Base-by-base conservation (phyloP, 2,329 filamentous ascomycete genomes). In the Verticillium klebahnii region DNA sequence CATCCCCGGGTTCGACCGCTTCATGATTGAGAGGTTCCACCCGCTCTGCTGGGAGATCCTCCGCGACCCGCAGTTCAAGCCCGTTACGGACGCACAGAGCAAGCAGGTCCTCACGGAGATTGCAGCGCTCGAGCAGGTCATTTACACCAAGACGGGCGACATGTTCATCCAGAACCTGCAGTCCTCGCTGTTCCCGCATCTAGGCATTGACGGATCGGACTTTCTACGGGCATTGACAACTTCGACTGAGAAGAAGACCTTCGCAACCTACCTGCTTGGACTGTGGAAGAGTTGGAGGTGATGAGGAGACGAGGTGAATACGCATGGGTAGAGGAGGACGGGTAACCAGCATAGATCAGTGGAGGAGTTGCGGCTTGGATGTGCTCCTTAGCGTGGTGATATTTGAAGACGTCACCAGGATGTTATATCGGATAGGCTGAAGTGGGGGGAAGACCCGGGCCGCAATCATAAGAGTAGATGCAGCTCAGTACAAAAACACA, bases 11-110 rank as follows among this genome's bases (percentile, higher is more conserved):
- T 99, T 99, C 72, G 93, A 97, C 68, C 85, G 86, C 61, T 98
- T 97, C 76, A 90, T 97, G 76, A 90, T 98, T 62, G 87, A 91
- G 54, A 86, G 90, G 25, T 97, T 99, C 78, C 94, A 96, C 62
- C 85, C 91, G 0, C 83, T 96, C 8, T 93, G 91, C 73, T 99
- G 95, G 95, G 90, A 91, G 50, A 88, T 98, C 7, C 86, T 96
- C 39, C 87, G 86, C 45, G 90, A 93, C 55, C 82, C 89, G 6
- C 84, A 84, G 23, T 97, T 98, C 82, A 90, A 90, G 66, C 87
- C 92, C 1, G 88, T 88, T 65, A 77, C 79, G 60, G 95, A 99
- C 73, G 93, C 93, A 1, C 93, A 97, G 77, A 91, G 91, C 37
- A 91, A 90, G 73, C 90, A 93, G 74, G 91, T 97, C 1, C 84